Conservation (phyloP, 257 asterid genomes). For the Lycium barbarum region DNA sequence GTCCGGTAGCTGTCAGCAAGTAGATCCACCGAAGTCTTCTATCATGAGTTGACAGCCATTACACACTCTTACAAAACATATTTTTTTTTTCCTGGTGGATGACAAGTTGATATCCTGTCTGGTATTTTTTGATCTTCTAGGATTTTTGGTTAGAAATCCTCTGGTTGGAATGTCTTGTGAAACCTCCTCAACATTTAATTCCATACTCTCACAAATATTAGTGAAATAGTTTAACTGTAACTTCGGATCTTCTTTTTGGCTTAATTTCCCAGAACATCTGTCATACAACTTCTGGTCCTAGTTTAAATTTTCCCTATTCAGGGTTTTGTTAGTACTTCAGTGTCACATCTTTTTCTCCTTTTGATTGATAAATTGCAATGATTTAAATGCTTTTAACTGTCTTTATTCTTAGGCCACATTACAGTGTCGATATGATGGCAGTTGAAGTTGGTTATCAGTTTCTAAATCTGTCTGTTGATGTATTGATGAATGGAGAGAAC, state of each 20-base stretch:
- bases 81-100: neutral
- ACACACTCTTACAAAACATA: neutral
- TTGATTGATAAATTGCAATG: neutral
- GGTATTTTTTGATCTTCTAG: neutral
- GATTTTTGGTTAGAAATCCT: neutral
- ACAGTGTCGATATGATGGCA: conserved; percentile 93
- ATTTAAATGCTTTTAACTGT: neutral
- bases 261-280: conserved; percentile 8
- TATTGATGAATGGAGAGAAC: conserved; percentile 60
- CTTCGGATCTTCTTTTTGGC: neutral
- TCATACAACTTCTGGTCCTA: neutral
- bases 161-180: neutral
- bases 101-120: neutral
- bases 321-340: neutral
- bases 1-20: neutral
- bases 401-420: conserved; percentile 74
- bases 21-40: conserved; percentile 5
- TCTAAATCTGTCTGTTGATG: conserved; percentile 70
- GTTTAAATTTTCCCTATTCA: neutral
- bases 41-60: neutral
- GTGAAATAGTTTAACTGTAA: neutral
- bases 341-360: conserved; percentile 12
- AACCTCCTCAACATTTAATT: neutral
- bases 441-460: conserved; percentile 74
- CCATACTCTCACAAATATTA: neutral